A percentile compares a stretch with the other conserved stretches of the same genome.
These are phyloP conservation scores for Tylopilus plumbeoviolaceoides DNA, from an alignment of 768 basidiomycete genomes.

Conservation along the genomic window DNA sequence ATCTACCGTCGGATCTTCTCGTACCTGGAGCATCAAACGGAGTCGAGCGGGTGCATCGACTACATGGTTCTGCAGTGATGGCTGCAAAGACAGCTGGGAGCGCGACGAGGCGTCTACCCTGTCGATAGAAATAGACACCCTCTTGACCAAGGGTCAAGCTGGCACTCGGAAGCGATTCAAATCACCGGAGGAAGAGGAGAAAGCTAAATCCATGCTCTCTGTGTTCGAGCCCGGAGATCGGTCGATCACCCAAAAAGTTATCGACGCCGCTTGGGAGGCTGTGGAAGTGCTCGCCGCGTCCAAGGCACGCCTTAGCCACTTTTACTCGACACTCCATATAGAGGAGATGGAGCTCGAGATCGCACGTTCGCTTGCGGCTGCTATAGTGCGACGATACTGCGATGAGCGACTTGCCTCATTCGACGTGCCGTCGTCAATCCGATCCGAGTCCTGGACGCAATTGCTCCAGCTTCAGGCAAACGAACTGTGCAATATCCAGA, in stretches of 20 bases:
- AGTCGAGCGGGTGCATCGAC: constrained; percentile 34
- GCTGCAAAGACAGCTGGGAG: constrained; percentile 46
- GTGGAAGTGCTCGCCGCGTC: constrained; percentile 33
- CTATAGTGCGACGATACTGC: constrained; percentile 42
- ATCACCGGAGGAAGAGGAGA: constrained; percentile 19
- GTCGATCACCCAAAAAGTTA: constrained; percentile 34
- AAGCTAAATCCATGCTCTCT: constrained; percentile 17
- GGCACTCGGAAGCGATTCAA: constrained; percentile 29
- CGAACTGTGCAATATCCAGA: constrained; percentile 44
- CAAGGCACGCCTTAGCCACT: constrained; percentile 21
- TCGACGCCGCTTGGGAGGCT: constrained; percentile 46
- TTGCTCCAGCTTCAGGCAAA: constrained; percentile 56
- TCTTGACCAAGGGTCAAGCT: constrained; percentile 34
- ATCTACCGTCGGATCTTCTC: constrained; percentile 17
- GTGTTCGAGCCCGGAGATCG: constrained; percentile 7
- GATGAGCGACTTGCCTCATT: constrained; percentile 12
- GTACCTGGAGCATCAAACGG: constrained; percentile 44
- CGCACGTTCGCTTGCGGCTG: constrained; percentile 52
- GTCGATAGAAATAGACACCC: constrained; percentile 31
- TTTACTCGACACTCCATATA: constrained; percentile 30
- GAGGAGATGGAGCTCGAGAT: constrained; percentile 56
- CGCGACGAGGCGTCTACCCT: constrained; percentile 31
- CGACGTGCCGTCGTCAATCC: constrained; percentile 1
- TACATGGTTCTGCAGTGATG: constrained; percentile 54
- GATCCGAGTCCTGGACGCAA: constrained; percentile 38